phyloP scores from a whole-genome alignment of 495 filamentous ascomycete species.

The Hypoxylon intermedium region DNA sequence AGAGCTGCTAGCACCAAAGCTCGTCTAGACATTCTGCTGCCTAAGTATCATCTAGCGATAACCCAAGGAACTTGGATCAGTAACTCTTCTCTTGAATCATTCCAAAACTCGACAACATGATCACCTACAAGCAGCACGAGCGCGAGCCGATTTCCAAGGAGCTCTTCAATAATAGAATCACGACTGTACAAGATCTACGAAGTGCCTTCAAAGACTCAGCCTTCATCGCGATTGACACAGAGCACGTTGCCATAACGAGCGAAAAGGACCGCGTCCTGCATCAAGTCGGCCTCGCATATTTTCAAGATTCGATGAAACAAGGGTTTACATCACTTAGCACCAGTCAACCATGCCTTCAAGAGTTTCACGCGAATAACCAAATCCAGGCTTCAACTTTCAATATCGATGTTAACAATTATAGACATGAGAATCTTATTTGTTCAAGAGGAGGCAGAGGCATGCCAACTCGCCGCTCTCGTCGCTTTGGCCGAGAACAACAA shows the following conservation, averaged over 20 bases:
- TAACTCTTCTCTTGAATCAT: too few species aligned
- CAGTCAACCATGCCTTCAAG: slow-evolving; percentile 1
- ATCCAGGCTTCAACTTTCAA: slow-evolving; percentile 4
- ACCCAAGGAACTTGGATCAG: too few species aligned
- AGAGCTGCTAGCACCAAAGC: too few species aligned
- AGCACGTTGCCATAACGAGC: slow-evolving; percentile 7
- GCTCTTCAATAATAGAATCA: slow-evolving; percentile 19
- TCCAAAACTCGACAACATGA: background rate
- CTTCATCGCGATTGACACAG: slow-evolving; percentile 16
- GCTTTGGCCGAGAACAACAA: slow-evolving; percentile 11
- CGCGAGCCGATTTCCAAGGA: background rate
- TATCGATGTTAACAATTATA: slow-evolving; percentile 1
- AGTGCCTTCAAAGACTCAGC: background rate
- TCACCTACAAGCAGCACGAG: slow-evolving; percentile 8
- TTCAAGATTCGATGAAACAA: background rate
- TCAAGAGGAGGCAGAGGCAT: background rate
- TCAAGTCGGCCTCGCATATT: slow-evolving; percentile 15
- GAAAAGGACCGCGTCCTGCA: slow-evolving; percentile 3
- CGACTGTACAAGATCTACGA: slow-evolving; percentile 5
- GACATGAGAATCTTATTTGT: slow-evolving; percentile 1
- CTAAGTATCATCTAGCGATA: too few species aligned
- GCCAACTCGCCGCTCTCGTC: slow-evolving; percentile 7
- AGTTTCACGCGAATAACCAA: slow-evolving; percentile 1
- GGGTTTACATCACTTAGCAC: background rate
- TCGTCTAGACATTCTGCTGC: too few species aligned